These are phyloP conservation scores for Lactarius trivialis DNA, from an alignment of 768 basidiomycete genomes.

Conservation along the genomic window DNA sequence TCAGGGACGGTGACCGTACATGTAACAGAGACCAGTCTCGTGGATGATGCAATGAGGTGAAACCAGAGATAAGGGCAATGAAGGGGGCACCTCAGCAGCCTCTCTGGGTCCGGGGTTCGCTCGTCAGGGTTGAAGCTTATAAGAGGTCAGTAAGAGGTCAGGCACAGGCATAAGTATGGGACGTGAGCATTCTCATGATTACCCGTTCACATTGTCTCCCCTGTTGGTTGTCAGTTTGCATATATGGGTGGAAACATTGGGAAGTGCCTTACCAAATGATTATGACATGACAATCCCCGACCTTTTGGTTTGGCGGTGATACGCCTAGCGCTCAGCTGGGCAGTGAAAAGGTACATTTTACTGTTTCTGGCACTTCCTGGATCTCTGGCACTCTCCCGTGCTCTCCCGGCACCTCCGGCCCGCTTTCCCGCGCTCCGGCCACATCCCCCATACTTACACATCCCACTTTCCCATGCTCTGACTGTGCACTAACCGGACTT, in stretches of 20 bases:
- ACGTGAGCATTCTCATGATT: slow-evolving; percentile 25
- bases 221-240: slow-evolving; percentile 35
- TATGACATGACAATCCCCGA: slow-evolving; percentile 67
- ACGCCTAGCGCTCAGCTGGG: too few relatives aligned
- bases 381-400: too few relatives aligned
- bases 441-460: too few relatives aligned
- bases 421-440: too few relatives aligned
- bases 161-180: background rate
- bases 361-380: too few relatives aligned
- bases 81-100: slow-evolving; percentile 61
- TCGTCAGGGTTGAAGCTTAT: slow-evolving; percentile 63
- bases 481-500: too few relatives aligned
- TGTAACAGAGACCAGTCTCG: slow-evolving; percentile 89
- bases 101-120: slow-evolving; percentile 84
- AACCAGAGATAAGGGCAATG: slow-evolving; percentile 89
- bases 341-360: too few relatives aligned
- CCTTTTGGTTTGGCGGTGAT: too few relatives aligned
- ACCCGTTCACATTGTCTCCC: slow-evolving; percentile 96
- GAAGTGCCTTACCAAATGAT: slow-evolving; percentile 67
- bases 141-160: slow-evolving; percentile 10
- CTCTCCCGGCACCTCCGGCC: too few relatives aligned
- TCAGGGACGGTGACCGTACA: slow-evolving; percentile 75
- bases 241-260: background rate
- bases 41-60: slow-evolving; percentile 88
- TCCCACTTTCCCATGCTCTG: too few relatives aligned